phyloP scores from a whole-genome alignment of 2,329 filamentous ascomycete species.

The Cercospora sp. region DNA sequence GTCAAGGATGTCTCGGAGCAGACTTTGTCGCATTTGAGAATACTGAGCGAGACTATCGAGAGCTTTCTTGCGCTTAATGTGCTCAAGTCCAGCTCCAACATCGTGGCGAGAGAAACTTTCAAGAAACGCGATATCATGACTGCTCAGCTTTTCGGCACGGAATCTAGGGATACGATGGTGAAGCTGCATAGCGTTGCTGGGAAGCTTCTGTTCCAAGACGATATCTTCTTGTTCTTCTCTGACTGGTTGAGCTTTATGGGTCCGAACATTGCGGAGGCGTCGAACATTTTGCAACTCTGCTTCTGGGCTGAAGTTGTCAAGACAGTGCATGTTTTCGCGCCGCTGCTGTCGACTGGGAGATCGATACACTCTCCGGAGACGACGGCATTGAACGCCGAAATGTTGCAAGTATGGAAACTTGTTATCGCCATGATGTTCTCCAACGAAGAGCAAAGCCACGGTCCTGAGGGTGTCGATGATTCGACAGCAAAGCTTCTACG shows the following conservation, averaged over 20 bases:
- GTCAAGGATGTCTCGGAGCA: slow-evolving; percentile 83
- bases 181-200: slow-evolving; percentile 26
- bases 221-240: slow-evolving; percentile 77
- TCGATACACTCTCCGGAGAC: neutral
- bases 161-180: slow-evolving; percentile 28
- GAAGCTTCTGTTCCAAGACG: slow-evolving; percentile 61
- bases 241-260: slow-evolving; percentile 51
- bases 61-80: slow-evolving; percentile 80
- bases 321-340: slow-evolving; percentile 61
- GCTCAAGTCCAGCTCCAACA: slow-evolving; percentile 57
- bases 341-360: slow-evolving; percentile 7
- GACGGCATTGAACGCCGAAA: neutral
- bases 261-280: slow-evolving; percentile 34
- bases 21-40: slow-evolving; percentile 78
- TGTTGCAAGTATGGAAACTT: slow-evolving; percentile 2
- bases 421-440: slow-evolving; percentile 11
- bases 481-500: slow-evolving; percentile 26
- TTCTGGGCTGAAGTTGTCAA: slow-evolving; percentile 91
- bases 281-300: slow-evolving; percentile 74
- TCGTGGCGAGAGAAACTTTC: slow-evolving; percentile 29
- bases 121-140: slow-evolving; percentile 33
- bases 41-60: slow-evolving; percentile 82
- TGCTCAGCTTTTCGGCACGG: slow-evolving; percentile 35
- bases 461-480: slow-evolving; percentile 4
- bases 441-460: neutral